Conservation (phyloP, 2,329 filamentous ascomycete species). For the Hypoxylon sp. region DNA sequence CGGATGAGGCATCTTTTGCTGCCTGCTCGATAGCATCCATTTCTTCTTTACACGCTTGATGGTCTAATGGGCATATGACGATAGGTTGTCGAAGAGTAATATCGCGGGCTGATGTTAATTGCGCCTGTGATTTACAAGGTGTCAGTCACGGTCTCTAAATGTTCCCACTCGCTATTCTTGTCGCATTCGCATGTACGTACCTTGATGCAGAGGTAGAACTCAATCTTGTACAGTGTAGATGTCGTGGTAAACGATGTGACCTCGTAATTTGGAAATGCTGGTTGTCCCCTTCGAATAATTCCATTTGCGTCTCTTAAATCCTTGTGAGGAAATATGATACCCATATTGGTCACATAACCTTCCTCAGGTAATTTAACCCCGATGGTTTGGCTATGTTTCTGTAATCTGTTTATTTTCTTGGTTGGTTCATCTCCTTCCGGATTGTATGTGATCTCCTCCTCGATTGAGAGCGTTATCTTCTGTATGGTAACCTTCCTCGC, state of each 20-base stretch:
- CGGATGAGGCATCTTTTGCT: conserved; percentile 89
- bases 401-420: conserved; percentile 88
- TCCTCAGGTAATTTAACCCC: conserved; percentile 89
- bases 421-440: conserved; percentile 96
- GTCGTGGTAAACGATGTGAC: conserved; percentile 94
- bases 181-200: conserved; percentile 65
- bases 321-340: conserved; percentile 90
- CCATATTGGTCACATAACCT: conserved; percentile 93
- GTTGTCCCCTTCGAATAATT: conserved; percentile 85
- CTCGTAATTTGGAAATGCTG: conserved; percentile 90
- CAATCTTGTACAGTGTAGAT: conserved; percentile 96
- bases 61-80: conserved; percentile 94
- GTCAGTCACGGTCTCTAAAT: conserved; percentile 36
- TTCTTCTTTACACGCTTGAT: conserved; percentile 96
- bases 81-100: conserved; percentile 92
- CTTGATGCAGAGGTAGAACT: conserved; percentile 96
- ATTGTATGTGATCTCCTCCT: conserved; percentile 99
- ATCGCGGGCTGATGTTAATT: conserved; percentile 88
- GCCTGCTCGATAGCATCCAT: conserved; percentile 99
- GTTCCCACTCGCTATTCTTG: not conserved
- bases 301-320: conserved; percentile 90
- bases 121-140: conserved; percentile 72
- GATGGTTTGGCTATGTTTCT: conserved; percentile 85
- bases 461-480: conserved; percentile 92
- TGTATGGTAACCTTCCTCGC: conserved; percentile 93